These are phyloP conservation scores for Cyclotella distinguenda DNA, from an alignment of 108 stramenopile species.

Conservation along the genomic window DNA sequence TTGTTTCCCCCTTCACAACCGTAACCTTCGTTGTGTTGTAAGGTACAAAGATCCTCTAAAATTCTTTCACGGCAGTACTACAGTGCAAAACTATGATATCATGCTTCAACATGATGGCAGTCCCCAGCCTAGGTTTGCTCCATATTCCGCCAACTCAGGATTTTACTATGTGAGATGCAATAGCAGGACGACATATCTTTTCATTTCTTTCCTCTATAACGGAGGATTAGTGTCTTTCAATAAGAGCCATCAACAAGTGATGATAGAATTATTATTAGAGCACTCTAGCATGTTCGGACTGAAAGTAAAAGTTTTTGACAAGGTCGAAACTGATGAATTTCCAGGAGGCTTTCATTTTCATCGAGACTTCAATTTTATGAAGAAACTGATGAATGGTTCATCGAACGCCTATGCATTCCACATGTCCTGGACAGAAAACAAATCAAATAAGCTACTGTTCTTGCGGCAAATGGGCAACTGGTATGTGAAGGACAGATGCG, in stretches of 20 bases:
- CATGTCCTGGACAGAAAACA: slow-evolving; percentile 44
- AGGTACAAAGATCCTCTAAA: slow-evolving; percentile 60
- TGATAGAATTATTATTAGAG: slow-evolving; percentile 40
- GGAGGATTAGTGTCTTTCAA: slow-evolving; percentile 32
- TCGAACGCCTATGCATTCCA: neutral
- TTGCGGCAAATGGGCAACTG: slow-evolving; percentile 8
- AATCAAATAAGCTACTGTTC: slow-evolving; percentile 14
- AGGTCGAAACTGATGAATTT: slow-evolving; percentile 28
- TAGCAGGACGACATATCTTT: slow-evolving; percentile 59
- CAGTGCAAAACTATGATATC: slow-evolving; percentile 48
- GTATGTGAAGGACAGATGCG: slow-evolving; percentile 66
- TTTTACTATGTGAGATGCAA: slow-evolving; percentile 54
- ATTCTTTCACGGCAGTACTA: slow-evolving; percentile 48
- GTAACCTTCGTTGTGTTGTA: too few species aligned
- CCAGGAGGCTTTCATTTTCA: slow-evolving; percentile 54
- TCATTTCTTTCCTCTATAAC: slow-evolving; percentile 50
- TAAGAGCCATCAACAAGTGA: slow-evolving; percentile 48
- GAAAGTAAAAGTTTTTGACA: slow-evolving; percentile 56
- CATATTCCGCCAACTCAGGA: slow-evolving; percentile 52
- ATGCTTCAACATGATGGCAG: slow-evolving; percentile 60
- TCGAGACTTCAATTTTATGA: too few species aligned
- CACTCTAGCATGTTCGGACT: slow-evolving; percentile 50
- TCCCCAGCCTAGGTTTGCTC: slow-evolving; percentile 40
- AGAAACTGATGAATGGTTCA: neutral
- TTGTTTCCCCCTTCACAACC: too few species aligned